Evolutionary conservation across 2,329 filamentous ascomycete species (phyloP), one percentile per base, ranked within the genome.

Genomic region (Penicillium hesseltinei): DNA sequence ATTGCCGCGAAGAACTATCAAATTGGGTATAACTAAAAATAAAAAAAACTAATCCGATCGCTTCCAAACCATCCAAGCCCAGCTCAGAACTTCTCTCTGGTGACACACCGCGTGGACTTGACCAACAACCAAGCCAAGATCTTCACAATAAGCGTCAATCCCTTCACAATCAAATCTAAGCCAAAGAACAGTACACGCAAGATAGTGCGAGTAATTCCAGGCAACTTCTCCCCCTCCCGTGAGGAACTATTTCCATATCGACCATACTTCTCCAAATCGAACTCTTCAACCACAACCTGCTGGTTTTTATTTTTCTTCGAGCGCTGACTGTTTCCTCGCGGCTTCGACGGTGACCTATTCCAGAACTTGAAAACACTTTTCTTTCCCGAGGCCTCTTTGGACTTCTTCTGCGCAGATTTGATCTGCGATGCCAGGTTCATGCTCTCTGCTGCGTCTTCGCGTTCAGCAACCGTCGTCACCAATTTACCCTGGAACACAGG

Each of bases 241-340:
- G 71, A 67, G 0, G 71, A 73, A 15, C 71, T 66, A n/a, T 58
- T 59, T 21, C 71, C 72, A 56, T 76, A 77, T 7, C 71, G 72
- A 13, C 75, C 75, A 35, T 80, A 77, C 40, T 74, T 76, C 46
- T 78, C 77, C 9, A 79, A 67, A 62, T 80, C 77, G 45, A 79
- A 76, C 54, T 80, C 77, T 44, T 77, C 72, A 39, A 77, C 62
- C 3, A 74, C 62, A 44, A 76, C 65, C 55, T 75, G 62, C 42
- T 71, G 64, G 31, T 62, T 69, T 59, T 75, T 72, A 17, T 23
- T 58, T 44, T 62, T 56, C 29, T 63, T 67, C 10, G 51, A 38
- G 19, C 47, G 15, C 35, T 21, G 49, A 31, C 13, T 21, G 17
- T 25, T 35, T 4, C 23, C 33, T 27, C 36, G 43, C 15, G 50